Evolutionary conservation across 192 early-diverging fungal genomes (phyloP), one percentile per base, ranked within the genome.

Genomic region (Podila clonocystis): DNA sequence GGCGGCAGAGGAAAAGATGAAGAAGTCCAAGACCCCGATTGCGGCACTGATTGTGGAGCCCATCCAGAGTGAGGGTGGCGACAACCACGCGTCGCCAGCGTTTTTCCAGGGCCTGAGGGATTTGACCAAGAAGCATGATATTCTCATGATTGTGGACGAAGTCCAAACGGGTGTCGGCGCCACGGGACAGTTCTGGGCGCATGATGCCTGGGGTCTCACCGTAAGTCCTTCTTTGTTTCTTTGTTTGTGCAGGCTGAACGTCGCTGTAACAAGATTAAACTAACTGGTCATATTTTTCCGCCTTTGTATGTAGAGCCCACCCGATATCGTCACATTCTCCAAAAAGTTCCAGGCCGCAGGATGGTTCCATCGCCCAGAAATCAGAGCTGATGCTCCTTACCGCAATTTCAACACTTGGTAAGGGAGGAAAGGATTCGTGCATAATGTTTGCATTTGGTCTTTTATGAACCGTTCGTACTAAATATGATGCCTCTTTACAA

Each of bases 291-390:
- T n/a, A 45, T 1, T 36, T 20, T 48, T 0, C 15, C 19, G 2
- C 30, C 5, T 24, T 55, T 26, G 34, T 83, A 83, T 26, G 34
- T 83, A 83, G 31, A 84, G 78, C 29, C 86, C 91, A 61, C 92
- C 92, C 12, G 92, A 94, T 67, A 90, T 92, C 72, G 92, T 94
- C 12, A 94, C 92, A 0, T 94, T 94, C 59, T 91, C 91, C 26
- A 94, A 94, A 74, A 94, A 94, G 58, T 91, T 94, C 85, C 92
- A 92, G 76, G 89, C 91, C 3, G 92, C 91, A 17, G 92, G 92
- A 67, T 92, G 91, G 86, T 94, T 86, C 82, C 87, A 91, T 63
- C 80, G 85, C 1, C 64, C 72, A 9, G 85, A 89, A 36, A 63
- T 93, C 63, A 84, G 91, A 55, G 86, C 90, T n/a, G 78, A 85